phyloP scores from a whole-genome alignment of 495 filamentous ascomycete genomes.

The Tetracladium setigerum region DNA sequence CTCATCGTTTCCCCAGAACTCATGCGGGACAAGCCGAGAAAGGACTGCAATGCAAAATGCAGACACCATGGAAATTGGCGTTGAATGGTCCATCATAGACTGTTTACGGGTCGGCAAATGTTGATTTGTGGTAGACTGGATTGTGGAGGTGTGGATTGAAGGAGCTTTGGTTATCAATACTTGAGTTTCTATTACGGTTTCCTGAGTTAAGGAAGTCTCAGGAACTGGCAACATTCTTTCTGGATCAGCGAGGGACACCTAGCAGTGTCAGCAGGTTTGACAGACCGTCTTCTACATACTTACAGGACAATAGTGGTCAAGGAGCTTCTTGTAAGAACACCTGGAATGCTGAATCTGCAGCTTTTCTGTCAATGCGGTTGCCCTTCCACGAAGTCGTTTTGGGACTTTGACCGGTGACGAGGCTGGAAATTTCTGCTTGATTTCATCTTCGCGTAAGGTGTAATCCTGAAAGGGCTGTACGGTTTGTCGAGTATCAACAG shows the following conservation, averaged over 20 bases:
- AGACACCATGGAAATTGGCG: constrained; percentile 62
- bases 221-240: no score
- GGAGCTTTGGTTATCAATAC: no score
- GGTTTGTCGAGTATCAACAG: constrained; percentile 54
- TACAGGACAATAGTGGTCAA: constrained; percentile 73
- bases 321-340: constrained; percentile 70
- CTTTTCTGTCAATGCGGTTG: constrained; percentile 50
- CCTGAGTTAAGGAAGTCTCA: no score
- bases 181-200: no score
- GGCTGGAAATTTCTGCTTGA: constrained; percentile 27
- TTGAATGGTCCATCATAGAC: constrained; percentile 62
- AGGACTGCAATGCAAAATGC: constrained; percentile 82
- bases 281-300: background rate
- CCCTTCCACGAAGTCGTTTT: constrained; percentile 63
- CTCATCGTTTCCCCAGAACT: constrained; percentile 61
- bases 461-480: constrained; percentile 72
- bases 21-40: constrained; percentile 62
- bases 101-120: constrained; percentile 15
- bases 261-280: no score
- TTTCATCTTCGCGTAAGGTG: constrained; percentile 76
- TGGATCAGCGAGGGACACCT: no score
- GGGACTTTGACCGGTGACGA: constrained; percentile 43
- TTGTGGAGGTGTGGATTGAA: no score
- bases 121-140: no score
- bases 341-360: constrained; percentile 61